Evolutionary conservation across 345 rosid species (phyloP).

Genomic region (Hibiscus mutabilis): DNA sequence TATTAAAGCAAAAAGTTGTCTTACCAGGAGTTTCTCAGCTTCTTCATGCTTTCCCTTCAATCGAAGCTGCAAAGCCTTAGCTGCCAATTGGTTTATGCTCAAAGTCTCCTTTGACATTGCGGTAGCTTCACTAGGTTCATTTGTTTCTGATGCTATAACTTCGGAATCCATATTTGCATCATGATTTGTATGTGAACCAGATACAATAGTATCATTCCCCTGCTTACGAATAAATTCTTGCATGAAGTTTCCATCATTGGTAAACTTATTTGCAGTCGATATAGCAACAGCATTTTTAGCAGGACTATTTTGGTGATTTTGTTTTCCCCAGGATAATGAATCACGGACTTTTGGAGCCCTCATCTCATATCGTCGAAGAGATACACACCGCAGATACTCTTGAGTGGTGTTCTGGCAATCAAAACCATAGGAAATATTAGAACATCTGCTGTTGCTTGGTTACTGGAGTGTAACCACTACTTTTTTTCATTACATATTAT

Average conservation of each 20-base stretch:
- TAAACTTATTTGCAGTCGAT: constrained; percentile 61
- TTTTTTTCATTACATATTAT: not conserved
- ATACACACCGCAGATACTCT: constrained; percentile 59
- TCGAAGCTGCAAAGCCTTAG: constrained; percentile 84
- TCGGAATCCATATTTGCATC: constrained; percentile 21
- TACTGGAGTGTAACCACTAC: not conserved
- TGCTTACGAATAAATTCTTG: constrained; percentile 36
- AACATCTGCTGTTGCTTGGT: not conserved
- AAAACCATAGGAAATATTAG: constrained; percentile 5
- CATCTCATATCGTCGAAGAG: constrained; percentile 50
- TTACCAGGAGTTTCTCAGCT: constrained; percentile 76
- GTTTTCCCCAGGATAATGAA: constrained; percentile 74
- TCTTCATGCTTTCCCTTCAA: constrained; percentile 85
- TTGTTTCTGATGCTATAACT: constrained; percentile 15
- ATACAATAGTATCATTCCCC: constrained; percentile 22
- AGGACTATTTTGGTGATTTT: constrained; percentile 32
- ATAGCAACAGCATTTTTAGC: constrained; percentile 45
- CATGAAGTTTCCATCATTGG: constrained; percentile 78
- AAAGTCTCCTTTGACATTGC: constrained; percentile 26
- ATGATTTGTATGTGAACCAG: constrained; percentile 24
- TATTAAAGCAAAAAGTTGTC: constrained; percentile 5
- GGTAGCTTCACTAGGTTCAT: constrained; percentile 23
- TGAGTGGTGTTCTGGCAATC: constrained; percentile 31
- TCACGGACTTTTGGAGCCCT: constrained; percentile 60
- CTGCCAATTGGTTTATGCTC: constrained; percentile 76